Evolutionary conservation across 257 asterid genomes (phyloP).

Genomic region (Solanum arcanum): DNA sequence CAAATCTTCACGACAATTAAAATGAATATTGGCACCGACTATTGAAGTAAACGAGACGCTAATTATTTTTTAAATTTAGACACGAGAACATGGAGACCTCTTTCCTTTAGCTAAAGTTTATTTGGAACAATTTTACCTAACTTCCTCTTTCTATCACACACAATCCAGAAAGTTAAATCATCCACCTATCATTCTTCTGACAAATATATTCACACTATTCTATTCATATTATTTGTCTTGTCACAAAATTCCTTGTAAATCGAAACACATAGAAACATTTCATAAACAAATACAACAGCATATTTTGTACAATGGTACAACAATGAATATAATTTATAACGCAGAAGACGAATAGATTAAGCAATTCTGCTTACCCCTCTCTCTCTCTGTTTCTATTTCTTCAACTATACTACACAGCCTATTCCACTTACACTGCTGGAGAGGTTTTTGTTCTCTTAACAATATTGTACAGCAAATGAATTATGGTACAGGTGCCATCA

Average conservation of each 20-base stretch:
- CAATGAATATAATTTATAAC: not conserved
- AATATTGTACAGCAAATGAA: not conserved
- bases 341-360: not conserved
- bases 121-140: not conserved
- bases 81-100: not conserved
- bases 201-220: not conserved
- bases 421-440: not conserved
- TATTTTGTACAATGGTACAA: not conserved
- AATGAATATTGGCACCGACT: not conserved
- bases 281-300: not conserved
- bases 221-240: not conserved
- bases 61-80: not conserved
- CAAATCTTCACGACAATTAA: not conserved
- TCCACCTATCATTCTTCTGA: not conserved
- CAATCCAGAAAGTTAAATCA: not conserved
- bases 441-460: not conserved
- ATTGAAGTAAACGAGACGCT: not conserved
- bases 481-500: not conserved
- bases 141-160: not conserved
- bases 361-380: not conserved
- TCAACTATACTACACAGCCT: not conserved
- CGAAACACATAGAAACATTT: not conserved
- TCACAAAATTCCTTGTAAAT: not conserved
- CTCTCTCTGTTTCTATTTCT: not conserved
- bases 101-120: not conserved